Conservation (phyloP, 2,329 filamentous ascomycete species). For the Aciculosporium take region DNA sequence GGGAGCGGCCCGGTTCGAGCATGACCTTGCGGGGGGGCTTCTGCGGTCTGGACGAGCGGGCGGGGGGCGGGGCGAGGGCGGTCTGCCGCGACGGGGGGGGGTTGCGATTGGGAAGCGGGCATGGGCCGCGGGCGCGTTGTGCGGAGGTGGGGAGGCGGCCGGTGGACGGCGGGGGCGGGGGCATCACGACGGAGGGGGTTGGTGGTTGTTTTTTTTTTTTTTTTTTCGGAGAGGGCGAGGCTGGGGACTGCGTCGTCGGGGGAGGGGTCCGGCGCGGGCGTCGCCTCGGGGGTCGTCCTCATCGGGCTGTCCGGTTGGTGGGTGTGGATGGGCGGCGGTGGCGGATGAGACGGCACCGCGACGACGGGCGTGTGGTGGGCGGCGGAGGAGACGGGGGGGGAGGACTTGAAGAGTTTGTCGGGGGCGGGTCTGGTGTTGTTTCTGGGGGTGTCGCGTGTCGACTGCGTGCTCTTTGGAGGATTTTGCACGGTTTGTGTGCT, state of each 20-base stretch:
- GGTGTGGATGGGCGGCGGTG: conserved; percentile 5
- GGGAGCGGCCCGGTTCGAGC: conserved; percentile 81
- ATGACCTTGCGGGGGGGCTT: conserved; percentile 57
- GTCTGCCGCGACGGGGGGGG: conserved; percentile 12
- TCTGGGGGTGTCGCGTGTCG: conserved; percentile 2
- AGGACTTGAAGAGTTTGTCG: too few species aligned
- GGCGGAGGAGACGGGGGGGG: conserved; percentile 24
- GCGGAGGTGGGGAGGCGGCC: conserved; percentile 29
- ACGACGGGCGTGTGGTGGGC: conserved; percentile 15
- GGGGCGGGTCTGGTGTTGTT: conserved; percentile 22
- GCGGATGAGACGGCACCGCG: too few species aligned
- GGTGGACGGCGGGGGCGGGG: conserved; percentile 14
- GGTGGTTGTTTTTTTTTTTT: conserved; percentile 5
- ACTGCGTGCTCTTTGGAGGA: too few species aligned
- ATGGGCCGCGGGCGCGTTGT: conserved; percentile 31
- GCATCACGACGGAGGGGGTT: conserved; percentile 10
- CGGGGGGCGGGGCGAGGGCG: conserved; percentile 42
- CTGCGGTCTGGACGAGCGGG: conserved; percentile 34
- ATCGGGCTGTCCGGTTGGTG: conserved; percentile 23
- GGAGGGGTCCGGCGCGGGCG: conserved; percentile 11
- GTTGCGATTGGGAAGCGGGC: conserved; percentile 16
- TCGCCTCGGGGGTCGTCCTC: conserved; percentile 41
- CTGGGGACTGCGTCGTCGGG: conserved; percentile 29
- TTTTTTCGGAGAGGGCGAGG: conserved; percentile 27
- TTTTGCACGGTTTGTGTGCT: not conserved